Base-by-base conservation (phyloP, 2,329 filamentous ascomycete species). In the Epichloe typhina region DNA sequence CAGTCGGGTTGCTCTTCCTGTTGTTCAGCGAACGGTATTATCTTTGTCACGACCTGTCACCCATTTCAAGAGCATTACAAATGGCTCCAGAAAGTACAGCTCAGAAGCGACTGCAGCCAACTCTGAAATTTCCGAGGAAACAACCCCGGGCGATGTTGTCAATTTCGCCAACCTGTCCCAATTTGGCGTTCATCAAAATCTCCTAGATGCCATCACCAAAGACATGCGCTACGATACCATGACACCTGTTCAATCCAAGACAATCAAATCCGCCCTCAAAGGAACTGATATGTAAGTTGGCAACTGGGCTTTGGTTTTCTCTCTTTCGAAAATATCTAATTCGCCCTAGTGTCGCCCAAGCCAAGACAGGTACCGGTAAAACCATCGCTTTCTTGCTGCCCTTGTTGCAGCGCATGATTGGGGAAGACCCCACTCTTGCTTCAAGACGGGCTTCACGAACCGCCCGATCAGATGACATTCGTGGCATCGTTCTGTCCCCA, bases 351-450 rank as follows among this genome's bases (percentile, higher is more conserved):
- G 76, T 97, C 57, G 93, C 91, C 45, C 93, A 97, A 72, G 93
- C 93, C 53, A 95, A 88, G 70, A 98, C 93, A 8, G 93, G 93
- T 64, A 97, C 93, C 4, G 93, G 93, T 64, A 98, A 98, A 72
- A 98, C 93, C 0, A 72, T 97, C 52, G 93, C 88, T 37, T 98
- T 97, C 73, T 75, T 98, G 23, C 70, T 97, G 6, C 93, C 93
- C 47, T 73, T 89, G 7, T 71, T 97, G 49, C 88, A 96, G 65
- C 83, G 82, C 53, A 86, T 95, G 62, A 72, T 95, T 54, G 66
- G 69, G 19, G 69, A 74, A 53, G 79, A 88, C 56, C 79, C 82
- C 1, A 66, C 70, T 0, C 75, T 94, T 36, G 80, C 76, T 49
- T 64, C 71, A 38, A 72, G 64, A 53, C 56, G 59, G 9, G 61